Conservation (phyloP, 208 protist species). For the Kentomonas sorsogonicus region DNA sequence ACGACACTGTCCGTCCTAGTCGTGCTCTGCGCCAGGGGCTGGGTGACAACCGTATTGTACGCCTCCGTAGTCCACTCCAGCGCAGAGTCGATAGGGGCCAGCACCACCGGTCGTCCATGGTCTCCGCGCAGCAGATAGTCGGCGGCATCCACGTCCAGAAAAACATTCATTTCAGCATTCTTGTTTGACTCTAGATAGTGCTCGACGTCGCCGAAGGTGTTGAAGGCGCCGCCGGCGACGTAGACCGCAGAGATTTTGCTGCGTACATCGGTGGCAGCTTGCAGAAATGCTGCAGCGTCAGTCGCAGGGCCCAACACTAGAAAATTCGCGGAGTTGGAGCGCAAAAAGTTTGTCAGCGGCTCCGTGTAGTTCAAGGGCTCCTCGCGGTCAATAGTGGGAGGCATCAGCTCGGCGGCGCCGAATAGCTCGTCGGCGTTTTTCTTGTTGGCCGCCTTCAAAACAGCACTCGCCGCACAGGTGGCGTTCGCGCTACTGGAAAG, state of each 20-base stretch:
- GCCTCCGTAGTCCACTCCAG: slow-evolving; percentile 27
- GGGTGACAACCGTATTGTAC: slow-evolving; percentile 28
- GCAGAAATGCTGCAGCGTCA: slow-evolving; percentile 58
- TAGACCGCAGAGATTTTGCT: slow-evolving; percentile 25
- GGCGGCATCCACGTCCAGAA: slow-evolving; percentile 55
- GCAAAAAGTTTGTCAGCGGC: slow-evolving; percentile 24
- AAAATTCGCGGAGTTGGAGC: slow-evolving; percentile 25
- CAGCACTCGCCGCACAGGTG: too few relatives aligned
- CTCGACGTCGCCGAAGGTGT: slow-evolving; percentile 25
- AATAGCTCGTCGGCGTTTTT: too few relatives aligned
- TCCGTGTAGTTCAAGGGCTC: slow-evolving; percentile 19
- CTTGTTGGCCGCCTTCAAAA: too few relatives aligned
- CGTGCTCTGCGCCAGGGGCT: neutral
- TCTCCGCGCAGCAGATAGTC: slow-evolving; percentile 35
- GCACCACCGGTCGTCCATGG: slow-evolving; percentile 40
- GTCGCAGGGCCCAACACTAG: slow-evolving; percentile 57
- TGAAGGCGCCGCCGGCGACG: slow-evolving; percentile 55
- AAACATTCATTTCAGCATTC: slow-evolving; percentile 59
- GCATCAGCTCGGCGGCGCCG: too few relatives aligned
- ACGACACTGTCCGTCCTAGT: slow-evolving; percentile 16
- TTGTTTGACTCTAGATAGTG: slow-evolving; percentile 36
- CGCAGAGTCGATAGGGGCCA: slow-evolving; percentile 44
- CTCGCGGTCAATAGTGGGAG: too few relatives aligned
- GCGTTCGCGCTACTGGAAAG: too few relatives aligned
- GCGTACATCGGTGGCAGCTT: slow-evolving; percentile 15